Base-by-base conservation (phyloP, 768 basidiomycete species). In the Lactarius akahatsu region DNA sequence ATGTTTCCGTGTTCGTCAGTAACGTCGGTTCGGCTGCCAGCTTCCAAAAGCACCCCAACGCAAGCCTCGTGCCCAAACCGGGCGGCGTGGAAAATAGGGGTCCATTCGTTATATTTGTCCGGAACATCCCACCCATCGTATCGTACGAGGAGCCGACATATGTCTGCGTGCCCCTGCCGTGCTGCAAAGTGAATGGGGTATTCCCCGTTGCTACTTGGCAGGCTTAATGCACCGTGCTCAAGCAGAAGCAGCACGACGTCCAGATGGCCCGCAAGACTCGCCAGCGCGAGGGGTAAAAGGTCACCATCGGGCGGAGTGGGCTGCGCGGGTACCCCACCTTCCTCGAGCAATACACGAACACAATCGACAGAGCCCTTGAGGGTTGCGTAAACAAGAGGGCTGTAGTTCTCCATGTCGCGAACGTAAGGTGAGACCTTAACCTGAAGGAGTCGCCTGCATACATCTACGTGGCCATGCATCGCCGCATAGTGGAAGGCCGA, bases 101-200 rank as follows among this genome's bases (percentile, higher is more conserved):
- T 98, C 94, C 96, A 98, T 75, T 97, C 94, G 74, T 96, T 91
- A 76, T 96, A 98, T 77, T 96, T 98, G 82, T 99, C 97, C 1
- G 89, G 87, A 9, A 85, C 82, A 76, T 93, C 94, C 87, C 88
- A 93, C 45, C 88, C 93, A 58, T 86, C 89, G 47, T 86, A 86
- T 36, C 80, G 80, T 4, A 94, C 78, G 40, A 99, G 84, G 8
- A 94, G 76, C 65, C 78, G 82, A 75, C 96, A 96, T 23, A 97
- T 86, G n/a, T 88, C 85, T 9, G 83, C 84, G 69, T 97, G 95
- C 4, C 97, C 97, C 73, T 94, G 91, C 64, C 92, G 86, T 9
- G 96, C 95, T 28, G 97, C 96, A 28, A 98, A 85, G 77, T 99
- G 97, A 71, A 96, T 92, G 0, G 97, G 95, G 73, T 92, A 98